phyloP scores from a whole-genome alignment of 345 rosid species.

The Gynandropsis gynandra region DNA sequence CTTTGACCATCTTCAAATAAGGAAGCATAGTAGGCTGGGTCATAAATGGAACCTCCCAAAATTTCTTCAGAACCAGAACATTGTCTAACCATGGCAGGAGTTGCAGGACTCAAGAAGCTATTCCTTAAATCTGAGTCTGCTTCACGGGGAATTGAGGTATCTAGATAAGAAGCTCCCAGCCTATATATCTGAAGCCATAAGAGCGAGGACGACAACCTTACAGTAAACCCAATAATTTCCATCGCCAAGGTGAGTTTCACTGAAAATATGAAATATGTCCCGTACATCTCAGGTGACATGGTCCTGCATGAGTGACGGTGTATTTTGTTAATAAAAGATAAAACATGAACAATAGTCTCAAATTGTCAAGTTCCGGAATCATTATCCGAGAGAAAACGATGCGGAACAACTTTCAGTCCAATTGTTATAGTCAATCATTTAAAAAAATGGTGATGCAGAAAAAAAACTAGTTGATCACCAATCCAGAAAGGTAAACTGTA shows the following conservation, averaged over 20 bases:
- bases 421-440: background rate
- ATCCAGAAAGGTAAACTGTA: background rate
- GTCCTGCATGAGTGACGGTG: conserved; percentile 33
- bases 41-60: conserved; percentile 55
- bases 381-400: background rate
- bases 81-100: conserved; percentile 35
- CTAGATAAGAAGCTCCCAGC: conserved; percentile 55
- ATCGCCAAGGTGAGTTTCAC: conserved; percentile 71
- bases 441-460: background rate
- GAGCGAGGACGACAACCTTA: conserved; percentile 69
- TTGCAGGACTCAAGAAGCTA: conserved; percentile 68
- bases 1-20: conserved; percentile 52
- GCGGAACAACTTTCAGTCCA: background rate
- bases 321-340: background rate
- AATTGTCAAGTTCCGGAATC: background rate
- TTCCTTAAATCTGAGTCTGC: conserved; percentile 52
- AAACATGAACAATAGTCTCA: background rate
- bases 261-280: conserved; percentile 50
- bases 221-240: conserved; percentile 70
- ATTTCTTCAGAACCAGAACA: conserved; percentile 47
- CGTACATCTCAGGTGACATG: conserved; percentile 46
- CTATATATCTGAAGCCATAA: conserved; percentile 93
- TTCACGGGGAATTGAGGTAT: conserved; percentile 32
- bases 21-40: conserved; percentile 55
- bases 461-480: background rate